A percentile compares a stretch with the other conserved stretches of the same genome.
Evolutionary conservation across 805 yeast species (phyloP).

Genomic region (Cyberlindnera mrakii): DNA sequence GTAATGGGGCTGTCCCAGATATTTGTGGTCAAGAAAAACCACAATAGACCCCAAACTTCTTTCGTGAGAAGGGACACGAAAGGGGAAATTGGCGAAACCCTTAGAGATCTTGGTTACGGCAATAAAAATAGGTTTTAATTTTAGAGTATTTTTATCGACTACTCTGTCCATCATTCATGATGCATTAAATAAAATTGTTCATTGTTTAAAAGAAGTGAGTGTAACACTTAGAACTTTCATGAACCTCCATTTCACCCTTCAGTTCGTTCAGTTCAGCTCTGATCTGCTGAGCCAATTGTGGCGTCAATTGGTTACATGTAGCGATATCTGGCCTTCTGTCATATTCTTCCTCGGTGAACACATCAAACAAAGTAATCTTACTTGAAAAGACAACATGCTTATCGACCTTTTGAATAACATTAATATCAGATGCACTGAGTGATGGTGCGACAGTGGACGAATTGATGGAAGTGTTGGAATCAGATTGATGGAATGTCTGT

Average conservation of each 20-base stretch:
- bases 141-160: background rate
- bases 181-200: background rate
- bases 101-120: no score
- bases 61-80: no score
- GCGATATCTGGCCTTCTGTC: constrained; percentile 92
- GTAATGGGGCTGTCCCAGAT: no score
- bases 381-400: constrained; percentile 62
- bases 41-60: no score
- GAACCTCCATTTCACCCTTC: constrained; percentile 79
- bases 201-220: constrained; percentile 68
- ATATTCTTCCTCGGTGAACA: constrained; percentile 76
- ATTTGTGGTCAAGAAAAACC: no score
- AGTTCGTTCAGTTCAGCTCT: constrained; percentile 77
- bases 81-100: no score
- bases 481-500: constrained; percentile 27
- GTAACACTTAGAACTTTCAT: constrained; percentile 67
- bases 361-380: constrained; percentile 76
- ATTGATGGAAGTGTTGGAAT: constrained; percentile 17
- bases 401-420: background rate
- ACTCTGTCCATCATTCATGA: background rate
- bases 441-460: constrained; percentile 27
- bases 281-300: constrained; percentile 77
- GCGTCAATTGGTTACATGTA: constrained; percentile 88
- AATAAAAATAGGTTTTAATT: no score
- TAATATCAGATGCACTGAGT: background rate